These are phyloP conservation scores for Talaromyces amestolkiae DNA, from an alignment of 2,329 filamentous ascomycete species.

Conservation along the genomic window DNA sequence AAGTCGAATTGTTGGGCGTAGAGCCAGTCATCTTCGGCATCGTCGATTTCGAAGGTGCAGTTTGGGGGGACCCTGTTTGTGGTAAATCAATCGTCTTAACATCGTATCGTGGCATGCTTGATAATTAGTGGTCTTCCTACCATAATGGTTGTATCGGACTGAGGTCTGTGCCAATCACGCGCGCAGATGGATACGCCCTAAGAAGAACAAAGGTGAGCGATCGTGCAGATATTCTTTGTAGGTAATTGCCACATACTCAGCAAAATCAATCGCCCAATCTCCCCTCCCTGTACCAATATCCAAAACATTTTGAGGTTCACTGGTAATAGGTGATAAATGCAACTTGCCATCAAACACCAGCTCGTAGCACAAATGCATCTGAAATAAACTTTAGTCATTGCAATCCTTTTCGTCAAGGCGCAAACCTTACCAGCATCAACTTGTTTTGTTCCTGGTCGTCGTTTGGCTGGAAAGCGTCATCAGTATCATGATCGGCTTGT, in stretches of 20 bases:
- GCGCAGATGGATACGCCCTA: constrained; percentile 8
- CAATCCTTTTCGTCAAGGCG: not conserved
- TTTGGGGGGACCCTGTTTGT: constrained; percentile 26
- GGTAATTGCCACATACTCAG: constrained; percentile 8
- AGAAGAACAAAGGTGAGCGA: not conserved
- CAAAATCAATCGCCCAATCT: constrained; percentile 22
- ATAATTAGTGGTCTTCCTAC: constrained; percentile 5
- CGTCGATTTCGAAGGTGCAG: constrained; percentile 26
- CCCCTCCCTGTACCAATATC: constrained; percentile 22
- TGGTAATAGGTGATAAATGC: constrained; percentile 20
- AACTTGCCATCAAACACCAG: constrained; percentile 20
- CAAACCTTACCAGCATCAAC: constrained; percentile 17
- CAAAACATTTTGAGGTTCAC: constrained; percentile 17
- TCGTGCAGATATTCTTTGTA: not conserved
- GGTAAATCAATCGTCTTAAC: not conserved
- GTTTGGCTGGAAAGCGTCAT: constrained; percentile 16
- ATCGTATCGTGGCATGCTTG: not conserved
- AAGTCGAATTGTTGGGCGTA: constrained; percentile 26
- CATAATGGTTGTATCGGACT: constrained; percentile 22
- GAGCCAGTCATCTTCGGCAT: constrained; percentile 27
- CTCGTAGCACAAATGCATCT: constrained; percentile 20
- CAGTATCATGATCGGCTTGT: not conserved
- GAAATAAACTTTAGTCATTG: not conserved
- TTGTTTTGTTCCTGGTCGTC: constrained; percentile 23
- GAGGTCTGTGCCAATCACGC: constrained; percentile 21